These are phyloP conservation scores for Sisymbrium irio DNA, from an alignment of 345 rosid species.

Conservation along the genomic window DNA sequence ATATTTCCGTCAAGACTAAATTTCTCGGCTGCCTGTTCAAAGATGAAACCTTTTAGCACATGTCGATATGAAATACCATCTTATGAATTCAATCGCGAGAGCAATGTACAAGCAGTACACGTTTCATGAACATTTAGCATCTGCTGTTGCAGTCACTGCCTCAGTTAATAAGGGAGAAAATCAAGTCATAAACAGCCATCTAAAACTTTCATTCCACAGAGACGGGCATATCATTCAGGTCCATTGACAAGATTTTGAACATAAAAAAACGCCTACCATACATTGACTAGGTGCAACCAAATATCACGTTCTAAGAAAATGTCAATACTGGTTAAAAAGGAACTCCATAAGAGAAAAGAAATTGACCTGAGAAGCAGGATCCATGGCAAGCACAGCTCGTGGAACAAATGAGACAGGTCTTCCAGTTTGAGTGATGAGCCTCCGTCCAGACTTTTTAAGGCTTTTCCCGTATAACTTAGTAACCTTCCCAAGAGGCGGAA, in stretches of 20 bases:
- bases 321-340: not conserved
- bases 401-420: slow-evolving; percentile 43
- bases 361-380: slow-evolving; percentile 66
- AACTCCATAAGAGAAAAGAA: not conserved
- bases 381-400: slow-evolving; percentile 68
- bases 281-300: slow-evolving; percentile 3
- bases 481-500: slow-evolving; percentile 27
- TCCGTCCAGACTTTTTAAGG: slow-evolving; percentile 40
- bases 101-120: not conserved
- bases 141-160: not conserved
- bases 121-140: not conserved
- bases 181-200: not conserved
- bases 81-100: slow-evolving; percentile 2
- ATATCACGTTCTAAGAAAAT: not conserved
- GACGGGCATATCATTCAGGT: not conserved
- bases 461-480: slow-evolving; percentile 46
- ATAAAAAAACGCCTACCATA: not conserved
- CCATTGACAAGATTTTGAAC: not conserved
- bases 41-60: slow-evolving; percentile 32
- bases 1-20: slow-evolving; percentile 75
- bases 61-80: slow-evolving; percentile 12
- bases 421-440: slow-evolving; percentile 34
- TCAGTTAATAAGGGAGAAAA: not conserved
- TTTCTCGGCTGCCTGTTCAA: slow-evolving; percentile 62
- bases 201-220: not conserved